phyloP scores from a whole-genome alignment of 2,329 filamentous ascomycete species.

The Alternaria triticina region DNA sequence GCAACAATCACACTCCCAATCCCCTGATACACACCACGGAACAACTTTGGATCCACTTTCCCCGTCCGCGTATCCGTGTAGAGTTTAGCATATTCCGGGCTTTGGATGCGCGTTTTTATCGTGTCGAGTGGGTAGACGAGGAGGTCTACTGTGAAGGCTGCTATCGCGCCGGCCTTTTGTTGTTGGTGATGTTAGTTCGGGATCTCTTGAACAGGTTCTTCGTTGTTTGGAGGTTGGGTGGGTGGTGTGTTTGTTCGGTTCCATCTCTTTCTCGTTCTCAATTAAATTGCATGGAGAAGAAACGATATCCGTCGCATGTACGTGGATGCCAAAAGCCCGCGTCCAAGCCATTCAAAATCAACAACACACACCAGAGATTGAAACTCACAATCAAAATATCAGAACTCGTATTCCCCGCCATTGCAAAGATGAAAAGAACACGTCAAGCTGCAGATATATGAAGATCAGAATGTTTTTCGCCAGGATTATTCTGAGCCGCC shows the following conservation, averaged over 20 bases:
- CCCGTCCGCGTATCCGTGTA: constrained; percentile 66
- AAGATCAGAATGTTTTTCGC: neutral
- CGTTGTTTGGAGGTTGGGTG: neutral
- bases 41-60: constrained; percentile 62
- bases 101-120: constrained; percentile 85
- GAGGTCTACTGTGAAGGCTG: constrained; percentile 85
- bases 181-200: neutral
- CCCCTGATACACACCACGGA: constrained; percentile 84
- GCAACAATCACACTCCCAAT: constrained; percentile 84
- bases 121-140: constrained; percentile 89
- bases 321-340: neutral
- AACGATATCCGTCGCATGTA: neutral
- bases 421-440: constrained; percentile 3
- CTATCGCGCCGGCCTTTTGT: constrained; percentile 77
- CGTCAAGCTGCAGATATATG: neutral
- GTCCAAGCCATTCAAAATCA: neutral
- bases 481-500: neutral
- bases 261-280: neutral
- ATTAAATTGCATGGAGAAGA: neutral
- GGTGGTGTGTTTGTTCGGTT: neutral
- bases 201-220: neutral
- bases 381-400: constrained; percentile 64
- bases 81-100: constrained; percentile 72
- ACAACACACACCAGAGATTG: no score
- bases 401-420: constrained; percentile 54